A percentile compares a stretch with the other conserved stretches of the same genome.
Conservation (phyloP, 1,284 basidiomycete genomes). For the Peniophora sp. region DNA sequence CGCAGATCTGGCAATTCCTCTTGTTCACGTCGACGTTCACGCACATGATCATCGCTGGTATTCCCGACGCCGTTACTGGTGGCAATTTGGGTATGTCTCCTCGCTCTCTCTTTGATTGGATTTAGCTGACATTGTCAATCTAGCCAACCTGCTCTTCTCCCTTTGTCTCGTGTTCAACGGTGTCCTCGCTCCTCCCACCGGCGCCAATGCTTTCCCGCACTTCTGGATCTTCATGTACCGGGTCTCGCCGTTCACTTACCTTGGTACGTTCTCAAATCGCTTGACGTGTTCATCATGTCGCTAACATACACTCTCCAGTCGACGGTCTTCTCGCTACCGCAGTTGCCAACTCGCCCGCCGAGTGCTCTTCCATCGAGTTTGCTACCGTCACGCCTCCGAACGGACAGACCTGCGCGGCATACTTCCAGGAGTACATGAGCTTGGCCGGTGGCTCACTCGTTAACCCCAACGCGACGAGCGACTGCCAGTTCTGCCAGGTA, state of each 20-base stretch:
- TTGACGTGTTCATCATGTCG: neutral
- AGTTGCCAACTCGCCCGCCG: constrained; percentile 25
- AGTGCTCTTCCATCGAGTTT: constrained; percentile 49
- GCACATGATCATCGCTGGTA: constrained; percentile 5
- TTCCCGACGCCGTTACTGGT: neutral
- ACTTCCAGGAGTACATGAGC: constrained; percentile 44
- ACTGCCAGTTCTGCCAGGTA: neutral
- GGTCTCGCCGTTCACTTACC: constrained; percentile 39
- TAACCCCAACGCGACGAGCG: constrained; percentile 42
- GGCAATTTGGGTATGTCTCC: constrained; percentile 1
- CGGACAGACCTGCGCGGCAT: constrained; percentile 53
- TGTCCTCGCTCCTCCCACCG: constrained; percentile 2
- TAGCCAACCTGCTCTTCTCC: neutral
- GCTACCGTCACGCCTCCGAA: constrained; percentile 45
- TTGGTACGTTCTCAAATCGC: constrained; percentile 1
- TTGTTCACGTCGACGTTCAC: constrained; percentile 5
- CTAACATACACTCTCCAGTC: constrained; percentile 1
- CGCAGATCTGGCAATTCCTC: constrained; percentile 2
- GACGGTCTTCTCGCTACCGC: constrained; percentile 10
- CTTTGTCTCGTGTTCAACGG: neutral
- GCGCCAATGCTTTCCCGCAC: constrained; percentile 3
- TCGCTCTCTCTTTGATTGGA: neutral
- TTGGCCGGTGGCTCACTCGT: constrained; percentile 56
- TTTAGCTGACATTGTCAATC: constrained; percentile 18
- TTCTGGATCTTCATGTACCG: constrained; percentile 21